Evolutionary conservation across 2,329 filamentous ascomycete species (phyloP), one percentile per base, ranked within the genome.

Genomic region (Pseudogymnoascus sp.): DNA sequence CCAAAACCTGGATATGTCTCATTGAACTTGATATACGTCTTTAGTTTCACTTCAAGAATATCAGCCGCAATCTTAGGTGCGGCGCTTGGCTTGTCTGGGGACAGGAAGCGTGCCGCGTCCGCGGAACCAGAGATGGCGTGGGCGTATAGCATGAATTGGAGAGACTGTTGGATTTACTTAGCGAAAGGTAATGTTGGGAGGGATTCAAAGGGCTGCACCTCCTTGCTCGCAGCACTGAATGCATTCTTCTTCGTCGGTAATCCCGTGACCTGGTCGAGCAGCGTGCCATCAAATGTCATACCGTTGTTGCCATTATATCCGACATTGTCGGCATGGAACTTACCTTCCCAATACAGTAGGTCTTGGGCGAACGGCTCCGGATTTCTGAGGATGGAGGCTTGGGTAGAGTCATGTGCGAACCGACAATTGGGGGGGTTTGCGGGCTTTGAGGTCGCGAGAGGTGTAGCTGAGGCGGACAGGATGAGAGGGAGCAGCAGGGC

Each of bases 91-190:
- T 74, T 62, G 6, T 71, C 61, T 0, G 75, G 75, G 2, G 73
- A 73, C 29, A 78, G 66, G 62, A 77, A 77, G 16, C 72, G 71
- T 6, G 75, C 76, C 2, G 76, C 77, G 52, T 74, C 69, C 4
- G 65, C 65, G 1, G 72, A 74, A 0, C 76, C 76, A 3, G 72
- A 66, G 29, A 78, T 71, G 26, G 74, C 75, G 45, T 76, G 75
- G 0, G 77, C 69, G 58, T 78, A 77, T 4, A 78, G 69, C 74
- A 78, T 78, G 14, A 78, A 72, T 65, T 78, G 76, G 0, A 78
- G 70, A 4, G 75, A 71, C 75, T 76, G 26, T 33, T 59, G 19
- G 7, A 6, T 6, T 31, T 38, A 23, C 12, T 38, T 29, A 45
- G 14, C 29, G 31, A 19, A 61, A 12, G 35, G 19, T 8, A 16